phyloP scores from a whole-genome alignment of 257 asterid species.

The Misopates orontium region DNA sequence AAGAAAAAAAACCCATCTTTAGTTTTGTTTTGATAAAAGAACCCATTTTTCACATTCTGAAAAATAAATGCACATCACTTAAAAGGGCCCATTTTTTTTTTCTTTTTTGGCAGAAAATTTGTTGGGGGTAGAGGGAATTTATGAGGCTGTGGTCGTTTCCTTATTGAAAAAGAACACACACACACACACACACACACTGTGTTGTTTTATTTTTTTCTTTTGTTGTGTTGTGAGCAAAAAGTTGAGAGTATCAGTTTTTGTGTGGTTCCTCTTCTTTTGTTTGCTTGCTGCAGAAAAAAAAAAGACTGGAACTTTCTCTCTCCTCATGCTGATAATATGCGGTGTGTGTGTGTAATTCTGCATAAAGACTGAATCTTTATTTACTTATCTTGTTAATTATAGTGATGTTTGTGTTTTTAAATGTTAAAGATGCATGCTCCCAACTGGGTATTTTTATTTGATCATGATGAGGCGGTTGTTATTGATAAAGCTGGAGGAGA shows the following conservation, averaged over 20 bases:
- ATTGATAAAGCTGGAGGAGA: too few relatives aligned
- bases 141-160: background rate
- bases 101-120: background rate
- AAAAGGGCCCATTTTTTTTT: background rate
- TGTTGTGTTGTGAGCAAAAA: conserved; percentile 40
- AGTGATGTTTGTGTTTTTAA: background rate
- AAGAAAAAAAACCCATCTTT: background rate
- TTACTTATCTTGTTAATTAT: background rate
- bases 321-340: conserved; percentile 23
- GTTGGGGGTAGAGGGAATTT: background rate
- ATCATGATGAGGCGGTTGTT: background rate
- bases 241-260: conserved; percentile 35
- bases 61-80: background rate
- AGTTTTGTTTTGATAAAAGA: too few relatives aligned
- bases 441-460: conserved; percentile 2
- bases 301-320: conserved; percentile 22
- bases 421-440: background rate
- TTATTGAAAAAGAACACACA: background rate
- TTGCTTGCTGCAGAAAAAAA: conserved; percentile 16
- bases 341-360: conserved; percentile 1
- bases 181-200: too few relatives aligned
- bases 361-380: background rate
- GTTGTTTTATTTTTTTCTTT: conserved; percentile 29
- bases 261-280: conserved; percentile 45
- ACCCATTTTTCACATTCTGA: background rate